These are phyloP conservation scores for Eimeria sp. DNA, from an alignment of 169 alveolate genomes.

Conservation along the genomic window DNA sequence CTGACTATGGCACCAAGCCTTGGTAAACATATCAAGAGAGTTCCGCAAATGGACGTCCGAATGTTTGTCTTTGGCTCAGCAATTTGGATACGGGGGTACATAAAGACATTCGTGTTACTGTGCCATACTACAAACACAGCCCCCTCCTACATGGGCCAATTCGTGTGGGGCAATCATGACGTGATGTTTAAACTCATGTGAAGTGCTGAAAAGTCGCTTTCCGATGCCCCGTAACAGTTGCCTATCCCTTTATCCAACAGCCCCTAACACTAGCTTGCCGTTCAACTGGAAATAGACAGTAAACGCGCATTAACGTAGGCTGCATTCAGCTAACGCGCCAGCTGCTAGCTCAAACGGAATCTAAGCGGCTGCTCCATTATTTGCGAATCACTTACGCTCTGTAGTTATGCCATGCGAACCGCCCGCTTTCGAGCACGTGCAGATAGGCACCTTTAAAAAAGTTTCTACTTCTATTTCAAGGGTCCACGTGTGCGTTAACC, in stretches of 20 bases:
- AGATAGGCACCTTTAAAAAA: too few species aligned
- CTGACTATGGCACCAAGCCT: not conserved
- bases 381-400: not conserved
- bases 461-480: too few species aligned
- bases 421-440: too few species aligned
- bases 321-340: not conserved
- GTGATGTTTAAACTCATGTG: too few species aligned
- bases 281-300: not conserved
- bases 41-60: not conserved
- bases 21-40: not conserved
- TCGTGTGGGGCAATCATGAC: too few species aligned
- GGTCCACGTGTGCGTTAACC: too few species aligned
- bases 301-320: not conserved
- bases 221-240: too few species aligned
- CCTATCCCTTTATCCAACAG: not conserved
- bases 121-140: not conserved
- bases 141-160: not conserved
- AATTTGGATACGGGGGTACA: not conserved
- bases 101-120: not conserved
- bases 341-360: not conserved
- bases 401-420: not conserved
- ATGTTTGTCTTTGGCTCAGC: not conserved
- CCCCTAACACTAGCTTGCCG: not conserved
- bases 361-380: not conserved
- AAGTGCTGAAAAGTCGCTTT: too few species aligned